A percentile compares a stretch with the other conserved stretches of the same genome.
phyloP scores from a whole-genome alignment of 371 early-diverging fungal genomes.

The Capniomyces stellatus region DNA sequence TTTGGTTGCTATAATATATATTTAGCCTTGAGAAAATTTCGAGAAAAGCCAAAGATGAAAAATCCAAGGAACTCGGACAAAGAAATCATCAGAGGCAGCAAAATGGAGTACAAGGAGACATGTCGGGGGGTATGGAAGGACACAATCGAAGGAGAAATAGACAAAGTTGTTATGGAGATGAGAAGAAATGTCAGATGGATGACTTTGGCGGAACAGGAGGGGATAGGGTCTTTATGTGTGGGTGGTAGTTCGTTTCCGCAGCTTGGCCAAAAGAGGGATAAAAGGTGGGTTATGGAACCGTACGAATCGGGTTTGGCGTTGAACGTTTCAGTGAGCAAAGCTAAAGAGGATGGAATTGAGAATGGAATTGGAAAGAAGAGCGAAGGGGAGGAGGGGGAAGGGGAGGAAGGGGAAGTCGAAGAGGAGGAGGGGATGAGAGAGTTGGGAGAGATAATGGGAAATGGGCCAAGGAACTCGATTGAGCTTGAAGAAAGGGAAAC shows the following conservation, averaged over 20 bases:
- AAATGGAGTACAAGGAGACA: too few species aligned
- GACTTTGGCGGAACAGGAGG: slow-evolving; percentile 20
- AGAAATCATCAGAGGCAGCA: too few species aligned
- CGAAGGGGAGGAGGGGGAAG: background rate
- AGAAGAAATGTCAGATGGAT: slow-evolving; percentile 25
- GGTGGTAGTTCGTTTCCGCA: slow-evolving; percentile 23
- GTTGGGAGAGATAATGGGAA: too few species aligned
- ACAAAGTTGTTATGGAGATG: slow-evolving; percentile 24
- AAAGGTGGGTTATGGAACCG: too few species aligned
- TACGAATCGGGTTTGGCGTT: background rate
- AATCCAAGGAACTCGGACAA: too few species aligned
- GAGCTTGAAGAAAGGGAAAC: slow-evolving; percentile 7
- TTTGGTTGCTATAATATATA: too few species aligned
- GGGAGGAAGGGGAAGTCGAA: too few species aligned
- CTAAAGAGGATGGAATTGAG: background rate
- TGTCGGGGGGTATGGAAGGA: slow-evolving; percentile 2
- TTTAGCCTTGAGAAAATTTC: too few species aligned
- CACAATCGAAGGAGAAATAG: slow-evolving; percentile 22
- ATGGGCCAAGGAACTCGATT: too few species aligned
- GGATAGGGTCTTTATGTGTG: slow-evolving; percentile 25
- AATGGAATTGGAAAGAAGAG: background rate
- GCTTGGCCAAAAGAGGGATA: background rate
- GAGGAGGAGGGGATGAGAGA: too few species aligned
- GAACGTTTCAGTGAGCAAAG: too few species aligned
- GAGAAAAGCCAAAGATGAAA: too few species aligned